Evolutionary conservation across 768 basidiomycete genomes (phyloP).

Genomic region (Leccinum boreale): DNA sequence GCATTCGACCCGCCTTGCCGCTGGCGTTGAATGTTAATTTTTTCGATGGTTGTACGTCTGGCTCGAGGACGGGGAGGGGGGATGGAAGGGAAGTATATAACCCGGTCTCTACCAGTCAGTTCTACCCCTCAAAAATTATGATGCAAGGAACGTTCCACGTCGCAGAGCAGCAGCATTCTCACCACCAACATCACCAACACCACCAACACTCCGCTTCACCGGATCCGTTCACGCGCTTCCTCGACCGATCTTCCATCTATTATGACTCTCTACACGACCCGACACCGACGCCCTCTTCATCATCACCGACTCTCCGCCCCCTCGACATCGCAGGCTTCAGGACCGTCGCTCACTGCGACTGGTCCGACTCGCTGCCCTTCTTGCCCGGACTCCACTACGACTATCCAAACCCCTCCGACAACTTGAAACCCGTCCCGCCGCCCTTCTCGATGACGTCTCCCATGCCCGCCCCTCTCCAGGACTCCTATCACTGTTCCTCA

Average conservation of each 20-base stretch:
- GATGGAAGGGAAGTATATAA: not conserved
- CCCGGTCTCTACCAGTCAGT: not conserved
- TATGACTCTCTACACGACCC: not conserved
- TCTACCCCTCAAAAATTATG: not conserved
- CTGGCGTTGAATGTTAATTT: slow-evolving; percentile 13
- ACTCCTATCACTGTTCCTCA: not conserved
- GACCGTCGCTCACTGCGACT: slow-evolving; percentile 24
- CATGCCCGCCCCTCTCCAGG: slow-evolving; percentile 6
- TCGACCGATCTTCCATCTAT: slow-evolving; percentile 31
- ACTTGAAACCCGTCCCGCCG: slow-evolving; percentile 11
- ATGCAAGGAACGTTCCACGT: not conserved
- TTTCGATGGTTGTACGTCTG: not conserved
- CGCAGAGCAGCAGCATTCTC: not conserved
- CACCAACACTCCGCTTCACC: slow-evolving; percentile 6
- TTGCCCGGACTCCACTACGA: slow-evolving; percentile 20
- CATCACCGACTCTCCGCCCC: slow-evolving; percentile 10
- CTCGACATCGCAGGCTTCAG: slow-evolving; percentile 21
- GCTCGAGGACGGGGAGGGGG: not conserved
- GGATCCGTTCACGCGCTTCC: slow-evolving; percentile 27
- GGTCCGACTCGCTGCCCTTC: slow-evolving; percentile 21
- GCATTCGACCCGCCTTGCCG: not conserved
- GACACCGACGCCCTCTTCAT: not conserved
- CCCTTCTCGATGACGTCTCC: not conserved
- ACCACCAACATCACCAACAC: not conserved
- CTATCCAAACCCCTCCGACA: not conserved